A percentile compares a stretch with the other conserved stretches of the same genome.
phyloP scores from a whole-genome alignment of 2,329 filamentous ascomycete species.

The Penicillium crustosum region DNA sequence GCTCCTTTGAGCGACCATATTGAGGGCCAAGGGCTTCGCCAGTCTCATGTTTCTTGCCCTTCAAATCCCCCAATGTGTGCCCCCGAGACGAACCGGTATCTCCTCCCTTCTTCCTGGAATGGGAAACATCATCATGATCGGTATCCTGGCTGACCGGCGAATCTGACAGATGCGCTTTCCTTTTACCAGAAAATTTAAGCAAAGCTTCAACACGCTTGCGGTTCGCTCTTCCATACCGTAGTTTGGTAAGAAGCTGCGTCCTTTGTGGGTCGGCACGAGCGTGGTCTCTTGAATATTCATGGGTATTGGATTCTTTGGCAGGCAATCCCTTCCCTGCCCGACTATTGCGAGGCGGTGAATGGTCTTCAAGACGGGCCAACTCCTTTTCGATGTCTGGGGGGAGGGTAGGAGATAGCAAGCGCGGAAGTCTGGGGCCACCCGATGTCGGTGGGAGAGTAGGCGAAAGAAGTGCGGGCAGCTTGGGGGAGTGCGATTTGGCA shows the following conservation, averaged over 20 bases:
- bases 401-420: slow-evolving; percentile 58
- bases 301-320: slow-evolving; percentile 9
- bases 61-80: slow-evolving; percentile 17
- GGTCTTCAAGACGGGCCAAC: slow-evolving; percentile 46
- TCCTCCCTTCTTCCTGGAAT: slow-evolving; percentile 20
- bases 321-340: slow-evolving; percentile 2
- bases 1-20: slow-evolving; percentile 38
- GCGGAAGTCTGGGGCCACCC: slow-evolving; percentile 45
- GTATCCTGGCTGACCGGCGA: slow-evolving; percentile 26
- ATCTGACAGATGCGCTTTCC: slow-evolving; percentile 29
- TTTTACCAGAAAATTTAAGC: slow-evolving; percentile 45
- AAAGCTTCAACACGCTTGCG: slow-evolving; percentile 49
- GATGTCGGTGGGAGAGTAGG: slow-evolving; percentile 47
- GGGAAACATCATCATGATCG: slow-evolving; percentile 21
- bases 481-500: slow-evolving; percentile 26
- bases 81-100: slow-evolving; percentile 9
- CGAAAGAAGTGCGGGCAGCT: slow-evolving; percentile 40
- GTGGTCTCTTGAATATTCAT: slow-evolving; percentile 10
- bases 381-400: slow-evolving; percentile 57
- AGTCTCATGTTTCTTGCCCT: slow-evolving; percentile 24
- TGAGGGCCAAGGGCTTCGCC: slow-evolving; percentile 29
- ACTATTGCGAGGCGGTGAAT: slow-evolving; percentile 23
- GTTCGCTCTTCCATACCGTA: slow-evolving; percentile 54
- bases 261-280: slow-evolving; percentile 15
- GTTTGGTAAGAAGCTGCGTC: slow-evolving; percentile 46